A percentile compares a stretch with the other conserved stretches of the same genome.
phyloP scores from a whole-genome alignment of 352 stramenopile species.

The Globisporangium nagaii region DNA sequence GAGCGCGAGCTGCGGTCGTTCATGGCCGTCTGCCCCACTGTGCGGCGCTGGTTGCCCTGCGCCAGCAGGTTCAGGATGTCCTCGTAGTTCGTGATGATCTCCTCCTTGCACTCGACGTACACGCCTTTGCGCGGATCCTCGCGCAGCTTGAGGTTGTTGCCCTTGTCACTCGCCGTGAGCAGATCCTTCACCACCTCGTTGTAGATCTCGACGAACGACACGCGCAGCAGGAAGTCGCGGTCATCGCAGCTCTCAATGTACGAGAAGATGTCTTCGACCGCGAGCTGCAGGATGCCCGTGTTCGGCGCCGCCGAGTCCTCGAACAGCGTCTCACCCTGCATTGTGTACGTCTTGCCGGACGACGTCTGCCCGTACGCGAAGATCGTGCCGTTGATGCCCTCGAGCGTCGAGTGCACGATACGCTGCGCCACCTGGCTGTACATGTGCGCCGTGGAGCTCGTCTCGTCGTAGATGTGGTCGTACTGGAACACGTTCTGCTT shows the following conservation, averaged over 20 bases:
- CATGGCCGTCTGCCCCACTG: conserved; percentile 70
- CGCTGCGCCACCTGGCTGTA: conserved; percentile 56
- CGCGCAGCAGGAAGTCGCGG: conserved; percentile 92
- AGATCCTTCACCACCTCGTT: conserved; percentile 98
- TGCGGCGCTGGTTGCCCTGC: conserved; percentile 61
- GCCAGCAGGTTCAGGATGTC: conserved; percentile 55
- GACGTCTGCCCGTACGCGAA: conserved; percentile 97
- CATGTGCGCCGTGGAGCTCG: conserved; percentile 41
- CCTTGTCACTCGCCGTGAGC: conserved; percentile 57
- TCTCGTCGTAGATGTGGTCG: conserved; percentile 70
- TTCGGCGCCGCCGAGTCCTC: conserved; percentile 11
- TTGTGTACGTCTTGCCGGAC: conserved; percentile 96
- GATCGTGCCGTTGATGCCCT: conserved; percentile 84
- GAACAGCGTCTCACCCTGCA: conserved; percentile 77
- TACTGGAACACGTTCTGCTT: conserved; percentile 78
- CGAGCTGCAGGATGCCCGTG: conserved; percentile 87
- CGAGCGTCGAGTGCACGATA: conserved; percentile 69
- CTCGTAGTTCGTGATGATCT: conserved; percentile 86
- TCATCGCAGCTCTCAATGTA: conserved; percentile 78
- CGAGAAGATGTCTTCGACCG: conserved; percentile 92
- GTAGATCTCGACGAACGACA: conserved; percentile 99
- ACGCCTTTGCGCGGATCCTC: conserved; percentile 95
- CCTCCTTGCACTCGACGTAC: conserved; percentile 95
- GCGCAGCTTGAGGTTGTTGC: conserved; percentile 72
- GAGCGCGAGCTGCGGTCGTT: conserved; percentile 79